Evolutionary conservation across 441 rosid genomes (phyloP), one percentile per base, ranked within the genome.

Genomic region (Adansonia grandidieri): DNA sequence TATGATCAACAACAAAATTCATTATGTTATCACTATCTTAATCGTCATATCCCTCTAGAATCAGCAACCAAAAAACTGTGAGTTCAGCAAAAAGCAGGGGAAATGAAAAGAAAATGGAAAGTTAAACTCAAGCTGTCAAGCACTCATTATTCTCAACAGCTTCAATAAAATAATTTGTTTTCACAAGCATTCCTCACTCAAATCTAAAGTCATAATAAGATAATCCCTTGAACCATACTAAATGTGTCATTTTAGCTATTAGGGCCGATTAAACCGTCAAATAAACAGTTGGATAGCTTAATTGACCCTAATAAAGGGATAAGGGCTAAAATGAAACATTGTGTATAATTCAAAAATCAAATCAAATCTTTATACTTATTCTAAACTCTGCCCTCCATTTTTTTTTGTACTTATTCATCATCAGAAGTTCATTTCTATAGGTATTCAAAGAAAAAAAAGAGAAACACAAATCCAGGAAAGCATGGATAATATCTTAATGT

Each of bases 391-490:
- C 7, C 37, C n/a, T 45, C 53, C 37, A 60, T 60, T 60, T 9
- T 60, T 58, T 32, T 32, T 32, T 53, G 5, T 9, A 4, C 19
- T 47, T 19, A 19, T 67, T 45, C 56, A 45, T 20, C 73, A 48
- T 1, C 50, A 70, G 74, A 28, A 70, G 9, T 19, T 48, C 45
- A 70, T 24, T 22, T 70, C 58, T 50, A 70, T 48, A 48, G 24
- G 58, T 48, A 48, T 22, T 47, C 72, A 58, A 68, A 48, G 44
- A 20, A 14, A 24, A 66, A 14, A 14, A 58, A 37, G 6, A 37
- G 1, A 22, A 5, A 62, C 11, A 22, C 11, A 9, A 47, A 5
- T 68, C 56, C 56, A 68, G 58, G 10, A 68, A 67, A 48, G 20
- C 17, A 2, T 48, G 58, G 57, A 50, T 7, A 53, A 15, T 71